These are phyloP conservation scores for Aspergillus fumigatus DNA, from an alignment of 2,329 filamentous ascomycete species.

Conservation along the genomic window DNA sequence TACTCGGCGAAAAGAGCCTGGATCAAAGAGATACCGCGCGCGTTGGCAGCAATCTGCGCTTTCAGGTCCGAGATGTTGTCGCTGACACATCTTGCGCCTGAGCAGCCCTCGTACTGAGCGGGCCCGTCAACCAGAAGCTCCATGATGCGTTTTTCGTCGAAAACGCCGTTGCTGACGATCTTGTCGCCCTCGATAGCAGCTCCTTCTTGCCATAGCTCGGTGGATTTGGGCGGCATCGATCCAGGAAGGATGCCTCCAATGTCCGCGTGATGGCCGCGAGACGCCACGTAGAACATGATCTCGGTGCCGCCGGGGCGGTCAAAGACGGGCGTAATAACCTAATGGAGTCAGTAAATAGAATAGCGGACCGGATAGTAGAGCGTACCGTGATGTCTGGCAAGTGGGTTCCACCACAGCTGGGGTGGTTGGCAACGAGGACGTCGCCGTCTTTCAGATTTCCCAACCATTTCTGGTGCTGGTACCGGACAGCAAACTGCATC, in stretches of 20 bases:
- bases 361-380: constrained; percentile 22
- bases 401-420: constrained; percentile 79
- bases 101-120: constrained; percentile 69
- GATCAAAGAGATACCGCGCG: constrained; percentile 78
- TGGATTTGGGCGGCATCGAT: constrained; percentile 66
- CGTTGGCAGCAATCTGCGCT: constrained; percentile 81
- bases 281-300: constrained; percentile 78
- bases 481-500: constrained; percentile 78
- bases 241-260: constrained; percentile 80
- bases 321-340: constrained; percentile 71
- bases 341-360: background rate
- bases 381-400: constrained; percentile 70
- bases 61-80: constrained; percentile 86
- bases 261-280: constrained; percentile 75
- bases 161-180: constrained; percentile 69
- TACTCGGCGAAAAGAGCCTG: constrained; percentile 71
- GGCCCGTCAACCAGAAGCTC: constrained; percentile 70
- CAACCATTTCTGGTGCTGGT: constrained; percentile 75
- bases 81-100: constrained; percentile 70
- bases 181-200: constrained; percentile 48
- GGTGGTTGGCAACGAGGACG: constrained; percentile 79
- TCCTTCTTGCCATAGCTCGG: constrained; percentile 46
- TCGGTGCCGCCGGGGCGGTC: constrained; percentile 56
- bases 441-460: constrained; percentile 74
- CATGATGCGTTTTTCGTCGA: constrained; percentile 72